Base-by-base conservation (phyloP, 192 early-diverging fungal genomes). In the Spizellomyces sp. region DNA sequence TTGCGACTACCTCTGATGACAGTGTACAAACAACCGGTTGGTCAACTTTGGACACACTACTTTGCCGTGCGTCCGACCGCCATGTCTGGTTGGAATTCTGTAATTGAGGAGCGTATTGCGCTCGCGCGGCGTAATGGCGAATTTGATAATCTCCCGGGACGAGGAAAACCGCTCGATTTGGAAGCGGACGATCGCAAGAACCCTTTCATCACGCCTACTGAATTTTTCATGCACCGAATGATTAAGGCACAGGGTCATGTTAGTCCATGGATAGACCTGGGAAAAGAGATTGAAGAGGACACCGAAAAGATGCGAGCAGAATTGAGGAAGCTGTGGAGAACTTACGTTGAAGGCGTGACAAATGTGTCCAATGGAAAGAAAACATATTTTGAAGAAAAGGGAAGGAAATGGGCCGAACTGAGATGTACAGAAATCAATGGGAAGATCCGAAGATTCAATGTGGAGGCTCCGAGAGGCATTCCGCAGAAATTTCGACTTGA, bases 101-200 rank as follows among this genome's bases (percentile, higher is more conserved):
- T 82, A 17, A 75, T 82, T 8, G 81, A 82, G 42, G 75, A 77
- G 59, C 62, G 64, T 21, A 82, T 82, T 19, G 75, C 75, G 43
- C 45, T 48, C 12, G 81, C 81, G 5, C 41, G 64, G 8, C 46
- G 81, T 6, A 12, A 48, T 6, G 81, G 81, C 45, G 58, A 75
- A 54, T 80, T 82, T 58, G 81, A 82, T 55, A 66, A 80, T 22
- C 62, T 82, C 3, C 17, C 14, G 10, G 81, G 81, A 6, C 14
- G 65, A 1, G 81, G 81, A 6, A 74, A 80, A 44, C 78, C 81
- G 4, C 45, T 82, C 36, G 65, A 68, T 45, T 56, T 77, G 15
- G 59, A 69, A 9, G 50, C 78, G 15, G 77, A 79, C n/a, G 70
- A 74, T 19, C 68, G 61, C 21, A 47, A 64, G 9, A 82, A 82